Evolutionary conservation across 768 basidiomycete genomes (phyloP), one percentile per base, ranked within the genome.

Genomic region (Calocybe gangraenosa): DNA sequence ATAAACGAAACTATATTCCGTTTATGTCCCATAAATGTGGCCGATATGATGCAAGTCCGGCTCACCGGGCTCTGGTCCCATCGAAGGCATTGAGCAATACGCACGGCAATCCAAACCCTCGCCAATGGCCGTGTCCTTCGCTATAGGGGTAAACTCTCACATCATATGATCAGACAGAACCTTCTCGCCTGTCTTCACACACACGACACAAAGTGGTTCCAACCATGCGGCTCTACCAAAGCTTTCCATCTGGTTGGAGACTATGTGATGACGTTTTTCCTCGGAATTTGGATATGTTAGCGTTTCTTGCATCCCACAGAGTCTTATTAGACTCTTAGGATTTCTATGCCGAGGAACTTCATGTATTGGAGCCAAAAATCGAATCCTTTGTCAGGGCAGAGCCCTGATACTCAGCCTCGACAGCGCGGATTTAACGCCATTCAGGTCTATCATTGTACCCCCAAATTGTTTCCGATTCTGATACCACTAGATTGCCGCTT

Each of bases 91-190:
- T n/a, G 33, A 14, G 30, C 25, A 15, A 37, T 48, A 21, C 44
- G 42, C 9, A 39, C 36, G 28, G 34, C 19, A 25, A 44, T 18
- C 32, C 21, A 13, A 28, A 28, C 6, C 19, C 42, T 49, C 33
- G 41, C 52, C 48, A 42, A 52, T 44, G 37, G 34, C 44, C 48
- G 48, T 41, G 25, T 43, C 31, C 34, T 43, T 18, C 40, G 36
- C 34, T 15, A 42, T 47, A 25, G 30, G 42, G 25, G 42, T 25
- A 14, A 37, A 46, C 40, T 39, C 35, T 41, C 39, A 22, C 23
- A 40, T 54, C 53, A 54, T 51, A 32, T 52, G 50, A 51, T 46
- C 45, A 51, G 45, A 47, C 37, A 38, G 44, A 35, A 38, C 42
- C 47, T 44, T 51, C 42, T 46, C 37, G 47, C 25, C 14, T 36